Percentiles rank a stretch among this genome's conserved stretches.
Evolutionary conservation across 768 basidiomycete species (phyloP).

Genomic region (Pulveroboletus sp.): DNA sequence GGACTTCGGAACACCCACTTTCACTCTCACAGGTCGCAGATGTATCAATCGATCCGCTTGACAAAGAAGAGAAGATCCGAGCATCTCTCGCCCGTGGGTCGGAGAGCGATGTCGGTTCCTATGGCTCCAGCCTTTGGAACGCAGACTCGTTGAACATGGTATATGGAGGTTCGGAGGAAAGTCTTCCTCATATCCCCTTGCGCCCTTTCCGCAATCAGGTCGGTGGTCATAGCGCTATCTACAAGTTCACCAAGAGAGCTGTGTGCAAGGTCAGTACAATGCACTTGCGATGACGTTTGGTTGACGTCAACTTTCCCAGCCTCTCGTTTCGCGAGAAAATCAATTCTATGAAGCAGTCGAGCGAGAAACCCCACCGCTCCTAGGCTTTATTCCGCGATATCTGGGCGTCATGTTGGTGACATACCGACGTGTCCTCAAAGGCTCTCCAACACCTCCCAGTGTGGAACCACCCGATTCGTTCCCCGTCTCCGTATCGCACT

Average conservation of each 20-base stretch:
- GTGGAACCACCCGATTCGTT: conserved; percentile 10
- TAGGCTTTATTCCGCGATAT: conserved; percentile 96
- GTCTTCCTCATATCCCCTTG: conserved; percentile 83
- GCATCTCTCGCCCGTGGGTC: conserved; percentile 5
- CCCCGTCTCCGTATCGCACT: conserved; percentile 18
- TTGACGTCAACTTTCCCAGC: conserved; percentile 45
- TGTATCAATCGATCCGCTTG: conserved; percentile 15
- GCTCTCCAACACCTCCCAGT: conserved; percentile 22
- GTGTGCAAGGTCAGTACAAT: conserved; percentile 85
- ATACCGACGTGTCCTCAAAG: conserved; percentile 73
- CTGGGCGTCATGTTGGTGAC: conserved; percentile 98
- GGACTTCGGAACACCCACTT: conserved; percentile 29
- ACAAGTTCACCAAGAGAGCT: conserved; percentile 95
- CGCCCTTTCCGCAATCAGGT: conserved; percentile 97
- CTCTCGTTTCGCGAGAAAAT: conserved; percentile 94
- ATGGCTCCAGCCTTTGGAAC: conserved; percentile 19
- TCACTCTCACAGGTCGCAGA: conserved; percentile 26
- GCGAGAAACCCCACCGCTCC: conserved; percentile 83
- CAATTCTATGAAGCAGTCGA: conserved; percentile 98
- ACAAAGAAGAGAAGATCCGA: conserved; percentile 13
- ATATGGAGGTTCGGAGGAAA: conserved; percentile 48
- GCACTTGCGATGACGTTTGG: not conserved
- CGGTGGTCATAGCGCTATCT: conserved; percentile 94
- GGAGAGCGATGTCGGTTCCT: conserved; percentile 14
- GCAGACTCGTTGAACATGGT: conserved; percentile 37